phyloP scores from a whole-genome alignment of 768 basidiomycete genomes.

The Serendipita sp. region DNA sequence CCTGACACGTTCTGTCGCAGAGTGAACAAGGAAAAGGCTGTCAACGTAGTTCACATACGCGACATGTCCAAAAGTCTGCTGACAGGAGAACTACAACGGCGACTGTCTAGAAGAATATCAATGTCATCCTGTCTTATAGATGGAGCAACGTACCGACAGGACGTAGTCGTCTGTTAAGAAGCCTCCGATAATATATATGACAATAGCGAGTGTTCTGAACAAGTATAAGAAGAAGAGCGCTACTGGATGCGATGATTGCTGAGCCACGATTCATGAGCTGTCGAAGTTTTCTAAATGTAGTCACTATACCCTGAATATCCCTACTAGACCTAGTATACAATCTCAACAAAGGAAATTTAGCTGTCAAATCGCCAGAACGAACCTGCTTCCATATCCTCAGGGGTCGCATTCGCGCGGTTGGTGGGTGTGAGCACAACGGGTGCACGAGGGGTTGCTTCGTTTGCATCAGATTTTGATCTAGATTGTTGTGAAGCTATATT shows the following conservation, averaged over 20 bases:
- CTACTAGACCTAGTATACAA: slow-evolving; percentile 39
- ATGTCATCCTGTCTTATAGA: neutral
- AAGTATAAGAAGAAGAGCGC: slow-evolving; percentile 79
- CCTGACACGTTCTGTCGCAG: slow-evolving; percentile 72
- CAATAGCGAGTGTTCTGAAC: slow-evolving; percentile 77
- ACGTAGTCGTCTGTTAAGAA: slow-evolving; percentile 85
- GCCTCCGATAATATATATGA: slow-evolving; percentile 87
- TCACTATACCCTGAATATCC: slow-evolving; percentile 55
- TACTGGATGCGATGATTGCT: slow-evolving; percentile 55
- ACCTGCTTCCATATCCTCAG: slow-evolving; percentile 66
- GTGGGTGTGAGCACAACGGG: slow-evolving; percentile 47
- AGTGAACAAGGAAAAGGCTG: neutral
- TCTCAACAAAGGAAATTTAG: neutral
- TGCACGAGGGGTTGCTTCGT: slow-evolving; percentile 19
- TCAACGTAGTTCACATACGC: slow-evolving; percentile 35
- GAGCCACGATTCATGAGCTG: slow-evolving; percentile 1
- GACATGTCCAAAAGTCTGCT: slow-evolving; percentile 98
- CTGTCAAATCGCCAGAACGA: slow-evolving; percentile 16
- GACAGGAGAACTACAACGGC: slow-evolving; percentile 84
- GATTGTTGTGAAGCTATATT: slow-evolving; percentile 19
- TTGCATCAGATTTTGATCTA: slow-evolving; percentile 24
- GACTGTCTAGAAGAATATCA: slow-evolving; percentile 43
- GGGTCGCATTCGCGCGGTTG: slow-evolving; percentile 29
- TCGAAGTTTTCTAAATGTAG: neutral
- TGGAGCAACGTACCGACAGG: slow-evolving; percentile 49